Percentiles rank a stretch among this genome's conserved stretches.
These are phyloP conservation scores for Fusarium staphyleae DNA, from an alignment of 2,329 filamentous ascomycete species.

Conservation along the genomic window DNA sequence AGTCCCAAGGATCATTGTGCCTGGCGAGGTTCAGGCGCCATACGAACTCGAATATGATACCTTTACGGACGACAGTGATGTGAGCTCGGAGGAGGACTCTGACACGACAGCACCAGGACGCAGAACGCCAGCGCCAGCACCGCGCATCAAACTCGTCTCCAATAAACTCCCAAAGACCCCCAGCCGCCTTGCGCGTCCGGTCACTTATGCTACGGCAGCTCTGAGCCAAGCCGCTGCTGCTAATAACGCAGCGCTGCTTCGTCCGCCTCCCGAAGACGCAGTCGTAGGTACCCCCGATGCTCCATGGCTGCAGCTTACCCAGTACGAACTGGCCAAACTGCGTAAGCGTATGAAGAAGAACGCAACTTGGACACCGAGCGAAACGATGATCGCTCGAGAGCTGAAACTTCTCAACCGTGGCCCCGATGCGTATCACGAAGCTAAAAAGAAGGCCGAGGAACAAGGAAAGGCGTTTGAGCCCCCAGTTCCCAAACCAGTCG, in stretches of 20 bases:
- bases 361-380: slow-evolving; percentile 81
- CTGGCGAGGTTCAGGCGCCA: slow-evolving; percentile 70
- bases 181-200: slow-evolving; percentile 48
- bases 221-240: slow-evolving; percentile 50
- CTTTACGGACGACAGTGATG: slow-evolving; percentile 61
- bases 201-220: slow-evolving; percentile 46
- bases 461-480: slow-evolving; percentile 68
- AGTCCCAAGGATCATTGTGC: slow-evolving; percentile 68
- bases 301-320: slow-evolving; percentile 71
- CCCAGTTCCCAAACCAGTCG: slow-evolving; percentile 44
- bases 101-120: slow-evolving; percentile 49
- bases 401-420: slow-evolving; percentile 74
- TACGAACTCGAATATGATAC: slow-evolving; percentile 70
- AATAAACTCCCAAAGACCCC: slow-evolving; percentile 54
- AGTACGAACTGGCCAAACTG: slow-evolving; percentile 71
- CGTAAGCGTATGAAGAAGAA: slow-evolving; percentile 93
- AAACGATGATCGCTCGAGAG: slow-evolving; percentile 85
- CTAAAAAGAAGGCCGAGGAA: slow-evolving; percentile 70
- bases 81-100: slow-evolving; percentile 60
- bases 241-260: slow-evolving; percentile 53
- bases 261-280: slow-evolving; percentile 67
- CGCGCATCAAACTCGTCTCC: slow-evolving; percentile 60
- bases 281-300: slow-evolving; percentile 65
- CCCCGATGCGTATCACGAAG: slow-evolving; percentile 66
- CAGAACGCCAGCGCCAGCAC: slow-evolving; percentile 47